phyloP scores from a whole-genome alignment of 305 asterid species.

The Fraxinus dipetala region DNA sequence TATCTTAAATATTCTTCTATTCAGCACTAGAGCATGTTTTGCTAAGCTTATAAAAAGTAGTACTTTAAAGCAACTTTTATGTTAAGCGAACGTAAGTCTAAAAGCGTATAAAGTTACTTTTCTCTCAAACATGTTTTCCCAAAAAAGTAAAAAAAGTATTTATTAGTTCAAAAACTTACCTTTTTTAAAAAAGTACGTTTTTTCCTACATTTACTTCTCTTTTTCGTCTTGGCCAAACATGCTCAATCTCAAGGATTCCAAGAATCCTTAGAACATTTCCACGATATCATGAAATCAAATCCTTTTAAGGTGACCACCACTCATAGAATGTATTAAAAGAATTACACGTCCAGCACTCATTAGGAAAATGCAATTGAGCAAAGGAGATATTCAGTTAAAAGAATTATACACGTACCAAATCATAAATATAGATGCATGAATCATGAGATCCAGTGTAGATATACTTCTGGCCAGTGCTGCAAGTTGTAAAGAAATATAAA shows the following conservation, averaged over 20 bases:
- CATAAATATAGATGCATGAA: slow-evolving; percentile 66
- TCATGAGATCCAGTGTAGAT: slow-evolving; percentile 93
- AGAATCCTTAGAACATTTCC: not conserved
- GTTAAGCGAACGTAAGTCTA: not conserved
- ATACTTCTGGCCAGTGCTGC: slow-evolving; percentile 93
- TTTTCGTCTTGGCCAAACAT: not conserved
- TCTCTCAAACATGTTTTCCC: not conserved
- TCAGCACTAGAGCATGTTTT: not conserved
- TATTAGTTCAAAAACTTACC: not conserved
- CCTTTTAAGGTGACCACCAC: not conserved
- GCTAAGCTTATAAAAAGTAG: not conserved
- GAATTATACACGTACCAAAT: slow-evolving; percentile 54
- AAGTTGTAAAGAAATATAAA: slow-evolving; percentile 8
- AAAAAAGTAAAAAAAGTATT: not conserved
- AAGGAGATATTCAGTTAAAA: not conserved
- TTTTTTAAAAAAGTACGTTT: not conserved
- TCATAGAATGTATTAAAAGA: not conserved
- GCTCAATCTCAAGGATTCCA: not conserved
- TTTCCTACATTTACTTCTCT: not conserved
- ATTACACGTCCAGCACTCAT: not conserved
- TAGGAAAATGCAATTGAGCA: not conserved
- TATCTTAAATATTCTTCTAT: not conserved
- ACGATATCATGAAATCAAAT: not conserved
- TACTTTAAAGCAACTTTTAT: not conserved
- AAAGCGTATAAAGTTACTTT: not conserved